Evolutionary conservation across 768 basidiomycete genomes (phyloP).

Genomic region (Leccinum incarnatum): DNA sequence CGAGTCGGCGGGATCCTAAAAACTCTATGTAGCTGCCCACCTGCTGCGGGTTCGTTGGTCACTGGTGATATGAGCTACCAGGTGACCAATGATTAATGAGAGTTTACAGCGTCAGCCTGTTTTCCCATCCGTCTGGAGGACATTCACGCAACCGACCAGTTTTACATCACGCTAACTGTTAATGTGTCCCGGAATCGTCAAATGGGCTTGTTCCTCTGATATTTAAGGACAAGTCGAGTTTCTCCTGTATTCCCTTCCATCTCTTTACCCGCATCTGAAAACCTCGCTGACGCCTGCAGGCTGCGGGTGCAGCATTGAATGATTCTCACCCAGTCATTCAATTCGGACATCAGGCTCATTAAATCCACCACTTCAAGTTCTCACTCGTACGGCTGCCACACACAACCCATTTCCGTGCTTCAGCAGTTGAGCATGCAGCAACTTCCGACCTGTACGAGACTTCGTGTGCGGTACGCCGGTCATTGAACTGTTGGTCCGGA

Average conservation of each 20-base stretch:
- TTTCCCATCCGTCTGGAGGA: slow-evolving; percentile 25
- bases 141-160: slow-evolving; percentile 28
- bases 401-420: slow-evolving; percentile 9
- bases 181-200: slow-evolving; percentile 25
- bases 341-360: slow-evolving; percentile 24
- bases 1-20: slow-evolving; percentile 22
- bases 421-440: slow-evolving; percentile 48
- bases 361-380: slow-evolving; percentile 27
- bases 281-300: slow-evolving; percentile 16
- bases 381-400: slow-evolving; percentile 21
- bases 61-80: slow-evolving; percentile 16
- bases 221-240: slow-evolving; percentile 30
- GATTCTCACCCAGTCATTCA: slow-evolving; percentile 25
- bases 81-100: slow-evolving; percentile 12
- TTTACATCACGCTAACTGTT: slow-evolving; percentile 34
- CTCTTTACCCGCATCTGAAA: slow-evolving; percentile 2
- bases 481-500: background rate
- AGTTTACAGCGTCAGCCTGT: slow-evolving; percentile 4
- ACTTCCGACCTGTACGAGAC: slow-evolving; percentile 57
- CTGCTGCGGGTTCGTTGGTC: slow-evolving; percentile 11
- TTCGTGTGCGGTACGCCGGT: slow-evolving; percentile 46
- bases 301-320: slow-evolving; percentile 21
- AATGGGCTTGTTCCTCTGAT: slow-evolving; percentile 17
- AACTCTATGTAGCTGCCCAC: slow-evolving; percentile 25
- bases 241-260: slow-evolving; percentile 6